A percentile compares a stretch with the other conserved stretches of the same genome.
Evolutionary conservation across 805 yeast species (phyloP).

Genomic region (Candida argentea): DNA sequence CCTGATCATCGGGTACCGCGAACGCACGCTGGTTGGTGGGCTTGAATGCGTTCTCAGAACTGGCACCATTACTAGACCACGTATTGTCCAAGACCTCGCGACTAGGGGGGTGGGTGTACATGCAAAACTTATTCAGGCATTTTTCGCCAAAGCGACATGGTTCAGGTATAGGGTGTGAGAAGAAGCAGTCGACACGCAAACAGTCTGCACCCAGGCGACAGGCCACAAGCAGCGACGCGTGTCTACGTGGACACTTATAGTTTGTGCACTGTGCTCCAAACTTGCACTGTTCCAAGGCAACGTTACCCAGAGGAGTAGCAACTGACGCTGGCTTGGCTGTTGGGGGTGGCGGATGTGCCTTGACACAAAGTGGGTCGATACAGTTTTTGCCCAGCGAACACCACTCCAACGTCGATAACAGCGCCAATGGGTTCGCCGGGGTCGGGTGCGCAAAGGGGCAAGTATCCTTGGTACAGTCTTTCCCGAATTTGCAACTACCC

Average conservation of each 20-base stretch:
- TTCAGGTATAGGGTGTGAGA: conserved; percentile 72
- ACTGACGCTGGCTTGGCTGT: conserved; percentile 21
- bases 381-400: conserved; percentile 65
- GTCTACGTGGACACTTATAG: conserved; percentile 71
- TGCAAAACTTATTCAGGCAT: conserved; percentile 65
- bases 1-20: conserved; percentile 69
- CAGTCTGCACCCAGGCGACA: conserved; percentile 82
- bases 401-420: conserved; percentile 62
- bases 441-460: conserved; percentile 93
- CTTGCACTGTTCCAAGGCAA: conserved; percentile 71
- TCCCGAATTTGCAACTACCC: conserved; percentile 67
- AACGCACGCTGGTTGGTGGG: conserved; percentile 54
- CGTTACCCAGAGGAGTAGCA: conserved; percentile 22
- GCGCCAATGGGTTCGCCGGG: conserved; percentile 67
- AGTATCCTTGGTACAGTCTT: conserved; percentile 60
- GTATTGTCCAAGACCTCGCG: conserved; percentile 30
- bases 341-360: conserved; percentile 76
- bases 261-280: conserved; percentile 71
- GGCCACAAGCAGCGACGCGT: conserved; percentile 60
- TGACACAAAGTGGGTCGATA: conserved; percentile 48
- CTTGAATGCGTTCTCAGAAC: conserved; percentile 6
- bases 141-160: conserved; percentile 71
- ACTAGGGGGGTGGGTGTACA: conserved; percentile 77
- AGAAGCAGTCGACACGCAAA: conserved; percentile 69
- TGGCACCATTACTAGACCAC: conserved; percentile 22